Conservation (phyloP, 495 filamentous ascomycete genomes). For the Aspergillus olivimuriae region DNA sequence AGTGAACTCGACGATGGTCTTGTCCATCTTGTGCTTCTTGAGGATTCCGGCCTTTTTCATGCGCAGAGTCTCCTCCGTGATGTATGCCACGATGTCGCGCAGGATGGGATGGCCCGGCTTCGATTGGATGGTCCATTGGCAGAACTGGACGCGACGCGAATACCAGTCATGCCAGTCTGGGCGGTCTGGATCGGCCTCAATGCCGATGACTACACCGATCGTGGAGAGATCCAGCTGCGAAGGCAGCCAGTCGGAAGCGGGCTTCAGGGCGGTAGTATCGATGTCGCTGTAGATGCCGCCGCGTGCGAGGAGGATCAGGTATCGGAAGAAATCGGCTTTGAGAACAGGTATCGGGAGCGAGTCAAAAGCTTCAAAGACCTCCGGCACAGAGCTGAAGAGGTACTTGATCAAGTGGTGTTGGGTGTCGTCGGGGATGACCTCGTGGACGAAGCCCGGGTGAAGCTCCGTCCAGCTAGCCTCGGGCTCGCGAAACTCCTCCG, state of each 20-base stretch:
- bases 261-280: constrained; percentile 78
- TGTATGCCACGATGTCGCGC: constrained; percentile 76
- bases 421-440: constrained; percentile 89
- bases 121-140: constrained; percentile 96
- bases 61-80: constrained; percentile 74
- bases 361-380: constrained; percentile 87
- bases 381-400: constrained; percentile 81
- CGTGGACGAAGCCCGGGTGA: constrained; percentile 89
- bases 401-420: constrained; percentile 75
- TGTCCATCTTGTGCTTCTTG: constrained; percentile 54
- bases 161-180: constrained; percentile 95
- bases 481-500: constrained; percentile 62
- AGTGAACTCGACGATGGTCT: constrained; percentile 91
- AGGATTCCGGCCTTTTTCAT: constrained; percentile 67
- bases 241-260: constrained; percentile 84
- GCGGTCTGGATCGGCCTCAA: constrained; percentile 92
- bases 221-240: constrained; percentile 64
- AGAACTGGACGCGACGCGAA: constrained; percentile 92
- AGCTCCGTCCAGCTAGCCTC: constrained; percentile 90
- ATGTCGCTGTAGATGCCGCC: constrained; percentile 97
- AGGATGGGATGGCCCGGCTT: constrained; percentile 94
- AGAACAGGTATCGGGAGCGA: constrained; percentile 79
- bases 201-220: constrained; percentile 83
- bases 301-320: constrained; percentile 86
- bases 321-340: constrained; percentile 98